These are phyloP conservation scores for Pythium dissimile DNA, from an alignment of 352 stramenopile species.

Conservation along the genomic window DNA sequence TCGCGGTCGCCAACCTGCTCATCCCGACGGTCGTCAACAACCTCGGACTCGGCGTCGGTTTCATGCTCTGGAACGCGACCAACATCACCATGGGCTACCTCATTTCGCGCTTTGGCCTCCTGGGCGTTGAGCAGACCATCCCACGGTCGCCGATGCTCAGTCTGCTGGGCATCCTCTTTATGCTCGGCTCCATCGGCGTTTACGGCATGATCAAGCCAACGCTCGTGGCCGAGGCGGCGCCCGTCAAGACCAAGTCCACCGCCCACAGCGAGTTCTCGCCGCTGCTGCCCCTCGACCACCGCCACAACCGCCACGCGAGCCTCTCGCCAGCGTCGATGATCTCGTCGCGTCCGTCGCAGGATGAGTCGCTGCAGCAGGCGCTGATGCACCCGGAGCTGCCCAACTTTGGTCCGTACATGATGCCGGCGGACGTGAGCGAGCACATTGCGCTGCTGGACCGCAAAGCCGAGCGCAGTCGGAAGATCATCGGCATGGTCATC, in stretches of 20 bases:
- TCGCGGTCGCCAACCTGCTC: slow-evolving; percentile 76
- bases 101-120: slow-evolving; percentile 68
- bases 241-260: slow-evolving; percentile 1
- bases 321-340: neutral
- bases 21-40: slow-evolving; percentile 87
- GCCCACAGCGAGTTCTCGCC: slow-evolving; percentile 30
- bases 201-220: slow-evolving; percentile 78
- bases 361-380: slow-evolving; percentile 46
- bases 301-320: neutral
- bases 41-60: slow-evolving; percentile 70
- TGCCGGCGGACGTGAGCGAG: slow-evolving; percentile 57
- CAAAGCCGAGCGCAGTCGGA: slow-evolving; percentile 48
- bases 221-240: slow-evolving; percentile 23
- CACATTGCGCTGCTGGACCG: slow-evolving; percentile 52
- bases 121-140: slow-evolving; percentile 63
- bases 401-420: slow-evolving; percentile 81
- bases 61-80: slow-evolving; percentile 86
- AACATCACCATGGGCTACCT: slow-evolving; percentile 83
- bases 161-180: slow-evolving; percentile 67
- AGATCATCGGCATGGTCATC: slow-evolving; percentile 56
- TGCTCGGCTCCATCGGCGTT: slow-evolving; percentile 74
- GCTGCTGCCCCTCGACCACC: slow-evolving; percentile 21
- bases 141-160: slow-evolving; percentile 51
- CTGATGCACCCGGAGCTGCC: slow-evolving; percentile 72
- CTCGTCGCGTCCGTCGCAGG: slow-evolving; percentile 2